Conservation (phyloP, 257 asterid species). For the Solanum appendiculatum region DNA sequence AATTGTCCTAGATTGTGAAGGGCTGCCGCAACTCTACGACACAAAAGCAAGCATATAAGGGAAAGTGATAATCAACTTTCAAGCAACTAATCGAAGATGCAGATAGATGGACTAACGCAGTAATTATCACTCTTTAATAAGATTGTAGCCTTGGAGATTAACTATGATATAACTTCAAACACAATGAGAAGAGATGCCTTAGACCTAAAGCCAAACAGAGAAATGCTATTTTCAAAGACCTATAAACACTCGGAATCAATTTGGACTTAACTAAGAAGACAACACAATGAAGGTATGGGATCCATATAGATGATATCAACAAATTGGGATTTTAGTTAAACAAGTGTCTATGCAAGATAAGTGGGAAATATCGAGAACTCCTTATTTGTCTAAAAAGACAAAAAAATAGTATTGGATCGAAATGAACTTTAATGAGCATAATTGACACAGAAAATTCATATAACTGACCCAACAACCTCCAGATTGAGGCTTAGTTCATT, state of each 20-base stretch:
- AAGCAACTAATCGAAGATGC: background rate
- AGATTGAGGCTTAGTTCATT: background rate
- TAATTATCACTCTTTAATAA: background rate
- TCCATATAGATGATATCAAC: background rate
- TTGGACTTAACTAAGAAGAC: background rate
- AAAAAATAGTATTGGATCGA: background rate
- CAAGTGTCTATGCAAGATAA: background rate
- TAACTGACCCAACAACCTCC: background rate
- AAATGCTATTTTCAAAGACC: background rate
- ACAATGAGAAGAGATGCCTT: background rate
- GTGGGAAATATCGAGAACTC: background rate
- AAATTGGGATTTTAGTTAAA: background rate
- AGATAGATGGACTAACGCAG: background rate
- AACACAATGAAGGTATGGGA: background rate
- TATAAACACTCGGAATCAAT: background rate
- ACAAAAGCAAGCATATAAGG: background rate
- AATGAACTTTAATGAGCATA: background rate
- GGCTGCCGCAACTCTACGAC: conserved; percentile 89
- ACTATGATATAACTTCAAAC: background rate
- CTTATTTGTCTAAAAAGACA: background rate
- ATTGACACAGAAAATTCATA: background rate
- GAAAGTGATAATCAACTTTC: background rate
- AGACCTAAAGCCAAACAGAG: background rate
- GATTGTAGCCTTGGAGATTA: background rate
- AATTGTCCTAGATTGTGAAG: conserved; percentile 91